Conservation (phyloP, 805 yeast genomes). For the Metahyphopichia silvanorum region DNA sequence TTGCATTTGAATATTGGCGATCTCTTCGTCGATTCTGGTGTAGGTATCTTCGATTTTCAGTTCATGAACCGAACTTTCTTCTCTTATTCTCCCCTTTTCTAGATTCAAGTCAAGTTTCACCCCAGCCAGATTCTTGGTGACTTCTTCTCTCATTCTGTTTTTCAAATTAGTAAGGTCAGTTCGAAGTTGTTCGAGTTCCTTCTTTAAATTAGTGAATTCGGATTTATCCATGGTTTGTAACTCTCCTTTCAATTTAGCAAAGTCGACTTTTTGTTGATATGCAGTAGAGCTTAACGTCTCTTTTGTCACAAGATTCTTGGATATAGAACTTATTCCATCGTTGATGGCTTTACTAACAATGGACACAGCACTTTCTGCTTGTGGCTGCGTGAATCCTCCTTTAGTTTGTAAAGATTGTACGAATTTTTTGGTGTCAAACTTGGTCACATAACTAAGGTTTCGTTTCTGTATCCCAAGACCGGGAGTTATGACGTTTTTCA, state of each 20-base stretch:
- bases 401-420: slow-evolving; percentile 62
- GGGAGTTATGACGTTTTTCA: no score
- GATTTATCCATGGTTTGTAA: slow-evolving; percentile 82
- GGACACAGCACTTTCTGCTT: slow-evolving; percentile 75
- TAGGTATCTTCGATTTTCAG: slow-evolving; percentile 92
- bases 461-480: no score
- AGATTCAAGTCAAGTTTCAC: slow-evolving; percentile 87
- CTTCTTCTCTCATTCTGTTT: slow-evolving; percentile 84
- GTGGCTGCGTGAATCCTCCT: slow-evolving; percentile 68
- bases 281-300: slow-evolving; percentile 81
- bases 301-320: slow-evolving; percentile 77
- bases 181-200: slow-evolving; percentile 81
- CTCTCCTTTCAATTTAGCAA: slow-evolving; percentile 91
- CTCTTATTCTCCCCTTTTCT: slow-evolving; percentile 94
- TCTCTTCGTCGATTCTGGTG: slow-evolving; percentile 92
- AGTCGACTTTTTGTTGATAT: slow-evolving; percentile 94
- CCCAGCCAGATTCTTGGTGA: slow-evolving; percentile 84
- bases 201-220: slow-evolving; percentile 76
- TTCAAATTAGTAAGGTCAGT: slow-evolving; percentile 84
- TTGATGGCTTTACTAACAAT: slow-evolving; percentile 72
- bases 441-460: slow-evolving; percentile 28
- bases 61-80: slow-evolving; percentile 90
- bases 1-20: slow-evolving; percentile 91
- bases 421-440: slow-evolving; percentile 76
- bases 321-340: slow-evolving; percentile 74